Conservation (phyloP, 2,329 filamentous ascomycete genomes). For the Stylonectria norvegica region DNA sequence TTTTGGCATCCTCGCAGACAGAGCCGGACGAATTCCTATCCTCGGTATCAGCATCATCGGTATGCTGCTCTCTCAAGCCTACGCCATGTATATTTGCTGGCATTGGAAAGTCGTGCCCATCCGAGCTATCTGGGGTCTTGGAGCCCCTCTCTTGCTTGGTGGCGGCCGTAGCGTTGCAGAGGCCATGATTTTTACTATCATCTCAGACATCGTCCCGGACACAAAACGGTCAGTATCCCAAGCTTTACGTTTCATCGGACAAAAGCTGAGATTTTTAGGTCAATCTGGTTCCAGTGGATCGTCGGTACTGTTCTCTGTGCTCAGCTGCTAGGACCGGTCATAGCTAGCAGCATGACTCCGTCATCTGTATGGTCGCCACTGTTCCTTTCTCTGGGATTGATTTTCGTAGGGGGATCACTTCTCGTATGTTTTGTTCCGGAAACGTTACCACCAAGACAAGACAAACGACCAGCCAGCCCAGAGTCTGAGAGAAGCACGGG, state of each 20-base stretch:
- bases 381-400: constrained; percentile 17
- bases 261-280: constrained; percentile 10
- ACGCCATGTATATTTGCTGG: constrained; percentile 18
- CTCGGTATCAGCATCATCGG: constrained; percentile 23
- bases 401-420: constrained; percentile 13
- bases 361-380: constrained; percentile 20
- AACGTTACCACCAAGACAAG: constrained; percentile 9
- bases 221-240: constrained; percentile 13
- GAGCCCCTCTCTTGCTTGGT: constrained; percentile 21
- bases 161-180: constrained; percentile 26
- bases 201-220: constrained; percentile 18
- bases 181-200: constrained; percentile 27
- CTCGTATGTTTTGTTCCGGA: constrained; percentile 21
- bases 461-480: background rate
- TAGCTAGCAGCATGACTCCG: constrained; percentile 16
- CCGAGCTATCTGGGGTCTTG: constrained; percentile 23
- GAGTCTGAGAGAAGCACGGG: background rate
- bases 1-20: constrained; percentile 22
- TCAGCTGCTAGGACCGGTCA: constrained; percentile 17
- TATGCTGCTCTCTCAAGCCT: constrained; percentile 22
- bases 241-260: background rate
- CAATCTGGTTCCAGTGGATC: constrained; percentile 25
- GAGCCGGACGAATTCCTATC: constrained; percentile 22
- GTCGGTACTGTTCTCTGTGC: constrained; percentile 20
- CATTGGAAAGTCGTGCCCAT: constrained; percentile 18